These are phyloP conservation scores for Erysimum cheiri DNA, from an alignment of 441 rosid genomes.

Conservation along the genomic window DNA sequence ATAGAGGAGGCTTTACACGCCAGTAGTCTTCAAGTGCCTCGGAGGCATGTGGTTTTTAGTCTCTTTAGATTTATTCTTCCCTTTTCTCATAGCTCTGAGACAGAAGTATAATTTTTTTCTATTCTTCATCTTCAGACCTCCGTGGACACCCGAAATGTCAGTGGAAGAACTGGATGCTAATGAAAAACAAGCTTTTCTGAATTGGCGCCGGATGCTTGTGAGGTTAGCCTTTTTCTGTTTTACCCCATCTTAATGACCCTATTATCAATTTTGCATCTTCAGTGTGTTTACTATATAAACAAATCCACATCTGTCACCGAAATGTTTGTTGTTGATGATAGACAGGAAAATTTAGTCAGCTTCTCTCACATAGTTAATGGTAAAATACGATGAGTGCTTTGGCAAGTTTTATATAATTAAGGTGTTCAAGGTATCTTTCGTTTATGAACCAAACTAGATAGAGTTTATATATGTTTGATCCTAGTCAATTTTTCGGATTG, in stretches of 20 bases:
- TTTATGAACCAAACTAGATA: background rate
- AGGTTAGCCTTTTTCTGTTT: constrained; percentile 54
- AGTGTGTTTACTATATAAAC: background rate
- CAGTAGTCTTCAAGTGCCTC: constrained; percentile 76
- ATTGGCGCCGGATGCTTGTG: constrained; percentile 90
- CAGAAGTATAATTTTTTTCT: constrained; percentile 3
- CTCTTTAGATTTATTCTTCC: background rate
- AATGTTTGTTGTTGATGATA: background rate
- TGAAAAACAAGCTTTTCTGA: constrained; percentile 76
- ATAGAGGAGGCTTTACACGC: constrained; percentile 78
- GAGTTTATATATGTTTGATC: background rate
- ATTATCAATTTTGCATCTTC: background rate
- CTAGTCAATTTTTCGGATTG: background rate
- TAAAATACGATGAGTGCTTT: background rate
- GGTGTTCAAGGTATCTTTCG: background rate
- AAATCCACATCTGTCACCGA: background rate
- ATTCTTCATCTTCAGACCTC: constrained; percentile 57
- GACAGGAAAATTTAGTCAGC: background rate
- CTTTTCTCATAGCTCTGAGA: background rate
- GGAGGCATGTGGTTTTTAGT: constrained; percentile 53
- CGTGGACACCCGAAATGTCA: constrained; percentile 85
- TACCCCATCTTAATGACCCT: background rate
- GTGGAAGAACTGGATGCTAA: constrained; percentile 87
- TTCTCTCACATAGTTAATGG: background rate
- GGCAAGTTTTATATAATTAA: background rate